Base-by-base conservation (phyloP, 2,329 filamentous ascomycete genomes). In the Aspergillus calidoustus region DNA sequence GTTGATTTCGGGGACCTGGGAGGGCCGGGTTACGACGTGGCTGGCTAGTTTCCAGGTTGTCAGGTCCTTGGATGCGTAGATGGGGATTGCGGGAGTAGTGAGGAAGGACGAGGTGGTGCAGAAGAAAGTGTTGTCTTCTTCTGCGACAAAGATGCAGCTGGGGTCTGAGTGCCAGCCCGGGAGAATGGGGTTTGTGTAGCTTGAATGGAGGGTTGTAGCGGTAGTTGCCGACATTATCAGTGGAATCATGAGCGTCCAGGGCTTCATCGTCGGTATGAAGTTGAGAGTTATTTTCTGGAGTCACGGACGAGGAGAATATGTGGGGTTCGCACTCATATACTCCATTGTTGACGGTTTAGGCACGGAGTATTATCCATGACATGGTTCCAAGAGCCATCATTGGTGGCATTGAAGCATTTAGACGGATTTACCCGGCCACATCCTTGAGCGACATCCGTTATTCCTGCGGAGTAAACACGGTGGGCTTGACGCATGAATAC, bases 141-240 rank as follows among this genome's bases (percentile, higher is more conserved):
- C 63, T 8, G 67, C 25, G 4, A 83, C 80, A 49, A 77, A 77
- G 19, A 79, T 75, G 59, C 80, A 82, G 57, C 74, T 80, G 0
- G 81, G 81, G 63, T 83, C 81, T 0, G 80, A 77, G 58, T 82
- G 76, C 60, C 78, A 83, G 4, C 81, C 81, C 1, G 81, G 78
- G 1, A 83, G 66, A 23, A 83, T 78, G 1, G 81, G 34, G 34
- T 41, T 41, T 41, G 34, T 41, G 13, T 41, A 41, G 2, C 11
- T 41, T 11, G 34, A 41, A 41, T 15, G 5, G 11, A 11, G 15
- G 9, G 34, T 41, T 15, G 34, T 17, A 4, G 34, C 34, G 11
- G 34, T 41, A 13, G 34, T 41, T 41, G 34, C 13, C 11, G 34
- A 41, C 34, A 41, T 41, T 13, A 41, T 41, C 8, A 41, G 9